Conservation (phyloP, 305 asterid species). For the Fraxinus dipetala region DNA sequence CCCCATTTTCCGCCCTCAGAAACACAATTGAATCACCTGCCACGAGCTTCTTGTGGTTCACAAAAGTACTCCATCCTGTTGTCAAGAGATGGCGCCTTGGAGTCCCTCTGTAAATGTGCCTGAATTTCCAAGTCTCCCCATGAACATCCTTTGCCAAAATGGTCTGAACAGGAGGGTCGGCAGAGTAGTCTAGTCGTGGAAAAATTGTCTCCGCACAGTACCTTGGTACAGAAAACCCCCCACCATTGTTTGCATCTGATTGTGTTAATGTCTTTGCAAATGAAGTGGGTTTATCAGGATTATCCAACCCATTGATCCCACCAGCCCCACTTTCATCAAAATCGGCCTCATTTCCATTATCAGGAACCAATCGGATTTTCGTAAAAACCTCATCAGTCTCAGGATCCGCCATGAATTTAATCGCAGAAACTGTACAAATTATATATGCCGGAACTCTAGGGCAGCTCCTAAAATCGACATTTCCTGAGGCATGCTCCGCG, state of each 20-base stretch:
- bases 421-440: conserved; percentile 31
- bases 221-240: conserved; percentile 56
- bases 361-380: conserved; percentile 37
- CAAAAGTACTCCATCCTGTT: conserved; percentile 56
- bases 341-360: conserved; percentile 27
- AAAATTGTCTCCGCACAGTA: conserved; percentile 54
- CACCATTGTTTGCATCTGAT: conserved; percentile 57
- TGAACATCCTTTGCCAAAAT: conserved; percentile 54
- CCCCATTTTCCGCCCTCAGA: conserved; percentile 44
- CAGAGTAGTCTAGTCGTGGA: conserved; percentile 48
- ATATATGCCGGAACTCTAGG: conserved; percentile 34
- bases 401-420: conserved; percentile 48
- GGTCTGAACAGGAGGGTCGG: conserved; percentile 53
- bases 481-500: conserved; percentile 41
- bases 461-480: conserved; percentile 37
- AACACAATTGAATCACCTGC: conserved; percentile 59
- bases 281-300: conserved; percentile 44
- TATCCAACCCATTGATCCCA: conserved; percentile 26
- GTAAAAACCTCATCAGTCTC: conserved; percentile 51
- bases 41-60: conserved; percentile 47
- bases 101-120: conserved; percentile 53
- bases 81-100: conserved; percentile 56
- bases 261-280: conserved; percentile 54
- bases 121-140: conserved; percentile 49
- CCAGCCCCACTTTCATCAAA: conserved; percentile 31